Evolutionary conservation across 768 basidiomycete genomes (phyloP).

Genomic region (Fibroporia radiculosa): DNA sequence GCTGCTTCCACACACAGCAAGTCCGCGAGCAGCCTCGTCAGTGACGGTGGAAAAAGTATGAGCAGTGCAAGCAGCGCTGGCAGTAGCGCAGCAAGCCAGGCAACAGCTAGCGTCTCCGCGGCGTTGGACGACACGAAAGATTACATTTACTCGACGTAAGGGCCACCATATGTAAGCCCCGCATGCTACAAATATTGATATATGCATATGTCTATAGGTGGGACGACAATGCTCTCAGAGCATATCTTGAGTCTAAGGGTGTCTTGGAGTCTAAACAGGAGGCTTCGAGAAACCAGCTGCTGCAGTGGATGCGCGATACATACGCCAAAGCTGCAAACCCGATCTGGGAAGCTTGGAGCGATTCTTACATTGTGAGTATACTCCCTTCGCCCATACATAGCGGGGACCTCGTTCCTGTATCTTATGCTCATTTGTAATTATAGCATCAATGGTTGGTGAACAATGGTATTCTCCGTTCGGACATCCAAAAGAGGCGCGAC

Average conservation of each 20-base stretch:
- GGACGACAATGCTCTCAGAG: conserved; percentile 70
- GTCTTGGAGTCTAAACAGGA: conserved; percentile 57
- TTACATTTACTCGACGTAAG: conserved; percentile 82
- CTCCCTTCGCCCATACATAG: neutral
- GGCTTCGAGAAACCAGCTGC: conserved; percentile 53
- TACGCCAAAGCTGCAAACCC: conserved; percentile 59
- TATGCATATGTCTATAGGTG: conserved; percentile 24
- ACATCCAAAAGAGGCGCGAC: conserved; percentile 50
- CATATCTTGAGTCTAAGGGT: conserved; percentile 70
- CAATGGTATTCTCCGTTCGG: conserved; percentile 64
- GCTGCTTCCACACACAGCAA: conserved; percentile 26
- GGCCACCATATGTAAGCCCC: no score
- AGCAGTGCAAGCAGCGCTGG: no score
- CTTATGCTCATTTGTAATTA: conserved; percentile 21
- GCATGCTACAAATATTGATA: neutral
- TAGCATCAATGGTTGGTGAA: conserved; percentile 80
- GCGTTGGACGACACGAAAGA: conserved; percentile 71
- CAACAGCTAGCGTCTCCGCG: conserved; percentile 41
- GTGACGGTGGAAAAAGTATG: no score
- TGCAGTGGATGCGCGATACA: conserved; percentile 57
- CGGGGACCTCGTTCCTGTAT: conserved; percentile 68
- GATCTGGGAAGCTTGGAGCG: conserved; percentile 81
- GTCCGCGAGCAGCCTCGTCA: conserved; percentile 24
- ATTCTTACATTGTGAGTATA: conserved; percentile 63
- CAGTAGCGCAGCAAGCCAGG: conserved; percentile 38